Conservation (phyloP, 2,329 filamentous ascomycete species). For the Pyricularia pennisetigena region DNA sequence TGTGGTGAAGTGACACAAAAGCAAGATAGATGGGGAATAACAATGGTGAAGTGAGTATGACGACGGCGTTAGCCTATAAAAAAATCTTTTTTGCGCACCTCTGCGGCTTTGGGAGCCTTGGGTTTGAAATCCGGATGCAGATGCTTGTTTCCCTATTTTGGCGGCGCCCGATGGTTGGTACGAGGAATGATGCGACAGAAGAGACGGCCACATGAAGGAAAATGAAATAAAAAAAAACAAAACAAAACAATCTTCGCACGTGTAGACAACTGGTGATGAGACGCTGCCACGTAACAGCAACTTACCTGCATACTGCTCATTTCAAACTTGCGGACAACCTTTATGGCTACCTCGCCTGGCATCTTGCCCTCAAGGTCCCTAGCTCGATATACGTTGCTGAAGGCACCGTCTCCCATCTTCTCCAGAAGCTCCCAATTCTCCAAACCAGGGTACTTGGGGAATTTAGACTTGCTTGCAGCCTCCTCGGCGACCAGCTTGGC, state of each 20-base stretch:
- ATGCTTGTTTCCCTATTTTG: constrained; percentile 74
- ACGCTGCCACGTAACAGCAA: constrained; percentile 18
- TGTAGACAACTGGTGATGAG: neutral
- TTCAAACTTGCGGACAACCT: constrained; percentile 97
- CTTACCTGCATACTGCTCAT: constrained; percentile 99
- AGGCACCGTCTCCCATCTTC: constrained; percentile 98
- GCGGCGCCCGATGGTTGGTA: constrained; percentile 40
- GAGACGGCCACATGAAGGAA: constrained; percentile 10
- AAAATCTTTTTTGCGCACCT: constrained; percentile 67
- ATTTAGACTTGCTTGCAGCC: constrained; percentile 73
- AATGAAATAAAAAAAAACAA: constrained; percentile 13
- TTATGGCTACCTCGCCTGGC: constrained; percentile 82
- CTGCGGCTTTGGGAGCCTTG: constrained; percentile 87
- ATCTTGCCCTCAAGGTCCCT: constrained; percentile 57
- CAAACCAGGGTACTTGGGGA: constrained; percentile 76
- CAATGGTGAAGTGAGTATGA: constrained; percentile 6
- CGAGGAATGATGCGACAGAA: constrained; percentile 17
- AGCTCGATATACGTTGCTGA: constrained; percentile 96
- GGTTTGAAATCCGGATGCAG: constrained; percentile 89
- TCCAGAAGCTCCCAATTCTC: constrained; percentile 80
- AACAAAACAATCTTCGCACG: constrained; percentile 5
- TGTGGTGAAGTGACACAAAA: constrained; percentile 5
- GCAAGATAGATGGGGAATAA: constrained; percentile 15
- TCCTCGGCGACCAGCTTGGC: constrained; percentile 87
- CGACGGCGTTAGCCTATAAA: constrained; percentile 9